phyloP scores from a whole-genome alignment of 2,329 filamentous ascomycete species.

The Thelonectria olida region DNA sequence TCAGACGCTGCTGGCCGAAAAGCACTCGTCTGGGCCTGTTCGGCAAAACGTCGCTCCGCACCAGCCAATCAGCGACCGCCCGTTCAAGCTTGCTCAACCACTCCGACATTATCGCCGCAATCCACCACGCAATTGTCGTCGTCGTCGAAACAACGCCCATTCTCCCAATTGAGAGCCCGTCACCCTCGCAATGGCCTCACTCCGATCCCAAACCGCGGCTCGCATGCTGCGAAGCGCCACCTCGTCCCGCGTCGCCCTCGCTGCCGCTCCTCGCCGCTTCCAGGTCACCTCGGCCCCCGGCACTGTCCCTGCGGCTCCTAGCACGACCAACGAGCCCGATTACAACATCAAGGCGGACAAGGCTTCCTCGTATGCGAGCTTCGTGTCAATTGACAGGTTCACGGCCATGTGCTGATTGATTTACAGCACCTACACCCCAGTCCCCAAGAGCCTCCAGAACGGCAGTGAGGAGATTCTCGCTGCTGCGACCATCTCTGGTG shows the following conservation, averaged over 20 bases:
- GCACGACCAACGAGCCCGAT: slow-evolving; percentile 75
- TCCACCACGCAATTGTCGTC: slow-evolving; percentile 31
- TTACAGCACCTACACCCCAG: slow-evolving; percentile 84
- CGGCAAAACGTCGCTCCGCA: slow-evolving; percentile 55
- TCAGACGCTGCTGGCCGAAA: slow-evolving; percentile 51
- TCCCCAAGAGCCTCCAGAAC: slow-evolving; percentile 89
- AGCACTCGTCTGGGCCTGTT: slow-evolving; percentile 53
- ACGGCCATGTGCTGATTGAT: slow-evolving; percentile 29
- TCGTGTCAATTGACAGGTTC: neutral
- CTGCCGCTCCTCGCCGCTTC: slow-evolving; percentile 61
- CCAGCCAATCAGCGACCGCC: slow-evolving; percentile 52
- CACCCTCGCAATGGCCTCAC: slow-evolving; percentile 67
- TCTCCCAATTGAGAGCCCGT: slow-evolving; percentile 37
- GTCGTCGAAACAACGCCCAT: slow-evolving; percentile 31
- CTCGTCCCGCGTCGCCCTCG: slow-evolving; percentile 48
- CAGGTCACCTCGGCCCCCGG: slow-evolving; percentile 57
- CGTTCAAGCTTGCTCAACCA: slow-evolving; percentile 40
- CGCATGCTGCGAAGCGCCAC: slow-evolving; percentile 60
- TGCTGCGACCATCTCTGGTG: slow-evolving; percentile 89
- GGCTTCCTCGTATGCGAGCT: slow-evolving; percentile 78
- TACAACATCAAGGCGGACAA: slow-evolving; percentile 85
- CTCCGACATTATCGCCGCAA: slow-evolving; percentile 42
- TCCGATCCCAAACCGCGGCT: slow-evolving; percentile 65
- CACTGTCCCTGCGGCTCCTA: slow-evolving; percentile 48
- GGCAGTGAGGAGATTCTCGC: slow-evolving; percentile 85